Percentiles rank a stretch among this genome's conserved stretches.
These are phyloP conservation scores for Exophiala oligosperma DNA, from an alignment of 2,329 filamentous ascomycete genomes.

Conservation along the genomic window DNA sequence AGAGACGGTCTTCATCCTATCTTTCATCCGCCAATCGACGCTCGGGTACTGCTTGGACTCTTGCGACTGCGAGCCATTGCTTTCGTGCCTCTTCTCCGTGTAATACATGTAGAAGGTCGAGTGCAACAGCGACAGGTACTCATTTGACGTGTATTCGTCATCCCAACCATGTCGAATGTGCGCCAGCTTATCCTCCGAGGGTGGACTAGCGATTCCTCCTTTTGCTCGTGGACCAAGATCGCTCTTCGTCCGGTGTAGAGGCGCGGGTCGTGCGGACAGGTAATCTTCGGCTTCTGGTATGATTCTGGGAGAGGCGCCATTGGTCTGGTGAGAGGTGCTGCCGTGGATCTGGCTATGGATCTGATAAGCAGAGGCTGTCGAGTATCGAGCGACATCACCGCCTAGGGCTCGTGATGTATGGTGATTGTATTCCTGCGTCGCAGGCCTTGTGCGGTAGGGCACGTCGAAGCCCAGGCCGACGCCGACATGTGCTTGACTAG, in stretches of 20 bases:
- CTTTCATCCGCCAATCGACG: constrained; percentile 96
- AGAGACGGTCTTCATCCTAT: constrained; percentile 93
- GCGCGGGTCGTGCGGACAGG: constrained; percentile 17
- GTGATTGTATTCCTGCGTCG: constrained; percentile 16
- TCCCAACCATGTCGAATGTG: constrained; percentile 82
- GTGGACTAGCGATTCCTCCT: constrained; percentile 36
- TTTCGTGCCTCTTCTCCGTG: constrained; percentile 96
- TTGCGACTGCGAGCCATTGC: constrained; percentile 78
- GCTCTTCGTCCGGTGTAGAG: constrained; percentile 52
- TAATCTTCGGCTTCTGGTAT: constrained; percentile 26
- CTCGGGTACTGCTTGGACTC: constrained; percentile 56
- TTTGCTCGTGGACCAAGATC: constrained; percentile 51
- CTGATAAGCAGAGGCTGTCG: constrained; percentile 10
- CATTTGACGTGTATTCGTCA: constrained; percentile 85
- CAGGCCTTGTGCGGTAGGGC: constrained; percentile 9
- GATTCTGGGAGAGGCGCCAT: constrained; percentile 18
- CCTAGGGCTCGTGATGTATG: constrained; percentile 2
- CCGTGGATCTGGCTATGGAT: constrained; percentile 9
- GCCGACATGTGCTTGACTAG: constrained; percentile 4
- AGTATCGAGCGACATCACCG: constrained; percentile 8
- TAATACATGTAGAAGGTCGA: constrained; percentile 99
- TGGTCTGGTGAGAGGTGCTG: constrained; percentile 7
- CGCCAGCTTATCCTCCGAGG: constrained; percentile 53
- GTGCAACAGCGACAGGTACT: constrained; percentile 80
- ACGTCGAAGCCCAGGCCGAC: constrained; percentile 16